Conservation (phyloP, 441 rosid genomes). For the Populus tomentosa region DNA sequence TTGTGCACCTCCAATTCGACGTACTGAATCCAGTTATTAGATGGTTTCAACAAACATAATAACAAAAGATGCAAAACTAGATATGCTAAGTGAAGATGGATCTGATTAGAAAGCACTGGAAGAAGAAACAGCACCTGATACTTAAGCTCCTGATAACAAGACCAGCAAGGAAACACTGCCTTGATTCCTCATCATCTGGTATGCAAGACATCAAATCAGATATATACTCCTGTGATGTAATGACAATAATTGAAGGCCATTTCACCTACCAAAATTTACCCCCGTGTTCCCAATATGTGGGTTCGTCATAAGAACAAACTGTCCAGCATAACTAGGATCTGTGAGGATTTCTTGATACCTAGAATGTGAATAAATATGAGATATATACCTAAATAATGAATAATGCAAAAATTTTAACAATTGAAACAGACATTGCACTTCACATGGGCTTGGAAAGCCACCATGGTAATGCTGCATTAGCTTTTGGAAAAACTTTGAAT, state of each 20-base stretch:
- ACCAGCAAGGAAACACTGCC: conserved; percentile 81
- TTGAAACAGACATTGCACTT: neutral
- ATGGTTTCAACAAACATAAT: neutral
- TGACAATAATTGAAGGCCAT: neutral
- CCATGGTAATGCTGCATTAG: neutral
- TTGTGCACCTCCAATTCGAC: conserved; percentile 83
- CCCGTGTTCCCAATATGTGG: conserved; percentile 97
- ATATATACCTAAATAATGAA: neutral
- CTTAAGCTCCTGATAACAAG: conserved; percentile 81
- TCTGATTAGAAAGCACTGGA: neutral
- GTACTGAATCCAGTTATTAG: conserved; percentile 42
- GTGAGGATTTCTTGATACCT: conserved; percentile 97
- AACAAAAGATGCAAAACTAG: neutral
- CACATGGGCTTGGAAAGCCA: neutral
- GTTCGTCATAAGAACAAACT: conserved; percentile 93
- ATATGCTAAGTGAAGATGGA: neutral
- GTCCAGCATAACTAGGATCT: conserved; percentile 93
- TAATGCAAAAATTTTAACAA: neutral
- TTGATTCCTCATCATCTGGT: conserved; percentile 88
- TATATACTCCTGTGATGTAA: neutral
- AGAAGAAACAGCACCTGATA: conserved; percentile 37
- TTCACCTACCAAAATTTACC: conserved; percentile 67
- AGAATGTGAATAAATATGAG: conserved; percentile 1
- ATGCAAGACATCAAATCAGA: conserved; percentile 14
- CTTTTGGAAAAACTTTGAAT: neutral